Conservation (phyloP, 2,329 filamentous ascomycete species). For the Sphaerulina vaccinii region DNA sequence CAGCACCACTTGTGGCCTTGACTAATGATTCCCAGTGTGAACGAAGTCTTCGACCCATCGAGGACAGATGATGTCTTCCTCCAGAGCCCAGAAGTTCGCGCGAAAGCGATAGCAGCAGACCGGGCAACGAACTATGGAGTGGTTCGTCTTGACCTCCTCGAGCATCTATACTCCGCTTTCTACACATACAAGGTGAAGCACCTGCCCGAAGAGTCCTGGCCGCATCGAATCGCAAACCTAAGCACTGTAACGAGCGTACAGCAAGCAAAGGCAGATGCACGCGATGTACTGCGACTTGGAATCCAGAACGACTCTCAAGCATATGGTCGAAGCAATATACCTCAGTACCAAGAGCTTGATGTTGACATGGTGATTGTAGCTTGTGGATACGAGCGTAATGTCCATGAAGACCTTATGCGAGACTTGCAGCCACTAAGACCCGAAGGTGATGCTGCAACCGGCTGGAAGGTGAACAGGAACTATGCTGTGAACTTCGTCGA, state of each 20-base stretch:
- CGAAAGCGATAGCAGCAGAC: slow-evolving; percentile 64
- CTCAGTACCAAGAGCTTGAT: slow-evolving; percentile 59
- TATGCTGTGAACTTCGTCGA: slow-evolving; percentile 73
- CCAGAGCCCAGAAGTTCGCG: slow-evolving; percentile 62
- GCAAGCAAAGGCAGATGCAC: slow-evolving; percentile 30
- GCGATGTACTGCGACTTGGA: slow-evolving; percentile 56
- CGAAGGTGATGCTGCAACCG: slow-evolving; percentile 43
- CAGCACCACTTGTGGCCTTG: slow-evolving; percentile 53
- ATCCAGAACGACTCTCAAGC: slow-evolving; percentile 53
- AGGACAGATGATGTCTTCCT: slow-evolving; percentile 75
- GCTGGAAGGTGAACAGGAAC: slow-evolving; percentile 70
- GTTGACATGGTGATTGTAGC: slow-evolving; percentile 82
- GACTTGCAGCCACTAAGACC: slow-evolving; percentile 66
- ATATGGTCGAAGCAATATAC: slow-evolving; percentile 42
- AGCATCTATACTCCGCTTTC: slow-evolving; percentile 80
- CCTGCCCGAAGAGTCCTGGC: slow-evolving; percentile 71
- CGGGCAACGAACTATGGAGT: slow-evolving; percentile 92
- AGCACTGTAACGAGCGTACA: slow-evolving; percentile 63
- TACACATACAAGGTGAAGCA: slow-evolving; percentile 79
- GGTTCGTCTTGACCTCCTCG: slow-evolving; percentile 81
- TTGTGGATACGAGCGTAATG: slow-evolving; percentile 77
- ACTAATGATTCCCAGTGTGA: no score
- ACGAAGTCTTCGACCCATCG: slow-evolving; percentile 92
- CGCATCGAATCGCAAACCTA: slow-evolving; percentile 74
- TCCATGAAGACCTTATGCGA: slow-evolving; percentile 74